Evolutionary conservation across 164 flowering plant species (phyloP).

Genomic region (Taxillus chinensis): DNA sequence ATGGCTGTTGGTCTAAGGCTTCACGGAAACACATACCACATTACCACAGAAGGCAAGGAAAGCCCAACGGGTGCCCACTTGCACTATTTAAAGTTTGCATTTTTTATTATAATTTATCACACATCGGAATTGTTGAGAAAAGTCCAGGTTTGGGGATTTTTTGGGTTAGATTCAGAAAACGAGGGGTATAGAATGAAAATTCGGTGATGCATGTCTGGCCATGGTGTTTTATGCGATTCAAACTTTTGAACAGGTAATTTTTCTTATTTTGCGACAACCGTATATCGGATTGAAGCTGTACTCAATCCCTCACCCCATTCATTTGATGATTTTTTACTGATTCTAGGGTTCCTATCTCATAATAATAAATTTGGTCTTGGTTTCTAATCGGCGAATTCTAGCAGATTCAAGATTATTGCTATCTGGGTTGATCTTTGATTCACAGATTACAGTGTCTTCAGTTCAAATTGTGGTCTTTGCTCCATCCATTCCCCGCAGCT

Average conservation of each 20-base stretch:
- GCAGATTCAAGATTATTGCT: too few species aligned
- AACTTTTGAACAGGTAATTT: conserved; percentile 23
- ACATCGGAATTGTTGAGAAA: conserved; percentile 17
- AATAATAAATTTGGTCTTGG: not conserved
- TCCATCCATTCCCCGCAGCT: too few species aligned
- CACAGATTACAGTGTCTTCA: too few species aligned
- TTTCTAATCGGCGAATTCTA: conserved; percentile 7
- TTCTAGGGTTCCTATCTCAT: conserved; percentile 22
- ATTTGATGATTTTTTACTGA: not conserved
- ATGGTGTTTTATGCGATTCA: conserved; percentile 29
- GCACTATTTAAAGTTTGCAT: not conserved
- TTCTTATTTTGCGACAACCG: not conserved
- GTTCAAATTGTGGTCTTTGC: too few species aligned
- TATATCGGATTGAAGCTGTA: not conserved
- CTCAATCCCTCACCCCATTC: conserved; percentile 4
- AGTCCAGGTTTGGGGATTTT: conserved; percentile 21
- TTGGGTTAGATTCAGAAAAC: conserved; percentile 22
- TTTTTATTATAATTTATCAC: conserved; percentile 5
- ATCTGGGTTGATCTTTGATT: too few species aligned
- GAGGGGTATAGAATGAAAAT: conserved; percentile 9
- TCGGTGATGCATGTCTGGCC: conserved; percentile 22
- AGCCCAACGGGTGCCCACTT: conserved; percentile 3
- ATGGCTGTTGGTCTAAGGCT: conserved; percentile 9
- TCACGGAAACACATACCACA: conserved; percentile 9
- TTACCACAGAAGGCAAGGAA: conserved; percentile 7